phyloP scores from a whole-genome alignment of 306 rosid genomes.

The Malus orientalis region DNA sequence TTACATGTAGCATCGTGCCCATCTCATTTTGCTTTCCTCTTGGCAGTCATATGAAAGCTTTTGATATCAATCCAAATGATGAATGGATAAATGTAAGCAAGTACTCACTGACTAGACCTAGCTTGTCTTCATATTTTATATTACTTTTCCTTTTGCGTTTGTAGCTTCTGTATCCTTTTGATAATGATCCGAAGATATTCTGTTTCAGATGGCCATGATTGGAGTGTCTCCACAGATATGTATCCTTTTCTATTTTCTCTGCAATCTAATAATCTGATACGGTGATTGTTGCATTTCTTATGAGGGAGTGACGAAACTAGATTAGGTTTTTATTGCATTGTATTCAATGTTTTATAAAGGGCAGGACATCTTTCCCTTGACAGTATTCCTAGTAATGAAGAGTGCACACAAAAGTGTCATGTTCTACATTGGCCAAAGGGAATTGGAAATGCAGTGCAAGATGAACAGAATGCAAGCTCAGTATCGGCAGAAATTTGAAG shows the following conservation, averaged over 20 bases:
- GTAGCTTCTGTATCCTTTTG: neutral
- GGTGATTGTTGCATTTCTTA: neutral
- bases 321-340: neutral
- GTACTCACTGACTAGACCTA: slow-evolving; percentile 3
- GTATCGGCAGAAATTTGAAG: slow-evolving; percentile 91
- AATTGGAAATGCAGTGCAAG: slow-evolving; percentile 87
- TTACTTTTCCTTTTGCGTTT: slow-evolving; percentile 8
- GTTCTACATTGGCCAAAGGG: slow-evolving; percentile 91
- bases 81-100: slow-evolving; percentile 89
- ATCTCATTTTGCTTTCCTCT: slow-evolving; percentile 19
- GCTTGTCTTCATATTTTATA: neutral
- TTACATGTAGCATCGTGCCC: slow-evolving; percentile 1
- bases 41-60: slow-evolving; percentile 89
- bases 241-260: slow-evolving; percentile 45
- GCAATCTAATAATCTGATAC: neutral
- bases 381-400: slow-evolving; percentile 63
- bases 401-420: slow-evolving; percentile 89
- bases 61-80: slow-evolving; percentile 86
- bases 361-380: slow-evolving; percentile 35
- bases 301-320: neutral
- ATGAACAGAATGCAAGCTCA: slow-evolving; percentile 76
- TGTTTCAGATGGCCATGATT: slow-evolving; percentile 86
- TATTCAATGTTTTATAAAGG: slow-evolving; percentile 3
- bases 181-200: slow-evolving; percentile 23
- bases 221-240: slow-evolving; percentile 92